Evolutionary conservation across 1,284 basidiomycete species (phyloP).

Genomic region (Marasmius fiardii): DNA sequence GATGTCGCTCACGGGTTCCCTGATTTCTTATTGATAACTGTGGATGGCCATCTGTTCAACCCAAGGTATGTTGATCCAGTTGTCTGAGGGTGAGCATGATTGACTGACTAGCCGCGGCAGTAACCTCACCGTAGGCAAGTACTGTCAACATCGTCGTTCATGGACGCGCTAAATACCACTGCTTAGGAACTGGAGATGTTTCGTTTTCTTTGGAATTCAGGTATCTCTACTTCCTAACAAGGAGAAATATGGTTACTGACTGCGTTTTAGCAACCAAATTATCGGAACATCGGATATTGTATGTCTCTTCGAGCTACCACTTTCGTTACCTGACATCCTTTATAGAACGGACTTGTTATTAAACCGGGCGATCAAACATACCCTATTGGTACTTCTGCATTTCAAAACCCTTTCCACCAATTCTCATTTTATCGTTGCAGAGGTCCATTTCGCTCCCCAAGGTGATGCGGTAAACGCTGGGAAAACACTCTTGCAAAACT

Average conservation of each 20-base stretch:
- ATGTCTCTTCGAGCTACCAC: conserved; percentile 22
- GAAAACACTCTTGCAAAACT: conserved; percentile 63
- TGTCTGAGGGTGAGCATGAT: conserved; percentile 1
- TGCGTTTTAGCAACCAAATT: conserved; percentile 36
- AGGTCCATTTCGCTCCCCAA: conserved; percentile 65
- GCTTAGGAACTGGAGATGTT: conserved; percentile 58
- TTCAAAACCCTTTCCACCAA: background rate
- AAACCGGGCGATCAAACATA: conserved; percentile 53
- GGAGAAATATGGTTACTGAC: background rate
- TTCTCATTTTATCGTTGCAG: conserved; percentile 25
- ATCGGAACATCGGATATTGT: conserved; percentile 65
- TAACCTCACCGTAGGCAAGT: conserved; percentile 64
- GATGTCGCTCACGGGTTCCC: conserved; percentile 72
- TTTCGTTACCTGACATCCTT: conserved; percentile 2
- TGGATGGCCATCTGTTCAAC: conserved; percentile 56
- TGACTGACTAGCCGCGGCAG: conserved; percentile 28
- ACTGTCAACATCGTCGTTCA: background rate
- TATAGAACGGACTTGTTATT: conserved; percentile 50
- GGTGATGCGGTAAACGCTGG: conserved; percentile 56
- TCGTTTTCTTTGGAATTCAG: conserved; percentile 59
- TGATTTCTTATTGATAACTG: conserved; percentile 69
- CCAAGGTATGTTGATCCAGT: conserved; percentile 43
- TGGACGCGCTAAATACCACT: background rate
- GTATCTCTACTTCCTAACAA: conserved; percentile 28
- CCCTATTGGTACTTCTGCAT: conserved; percentile 40